Base-by-base conservation (phyloP, 345 rosid species). In the Kandelia obovata region DNA sequence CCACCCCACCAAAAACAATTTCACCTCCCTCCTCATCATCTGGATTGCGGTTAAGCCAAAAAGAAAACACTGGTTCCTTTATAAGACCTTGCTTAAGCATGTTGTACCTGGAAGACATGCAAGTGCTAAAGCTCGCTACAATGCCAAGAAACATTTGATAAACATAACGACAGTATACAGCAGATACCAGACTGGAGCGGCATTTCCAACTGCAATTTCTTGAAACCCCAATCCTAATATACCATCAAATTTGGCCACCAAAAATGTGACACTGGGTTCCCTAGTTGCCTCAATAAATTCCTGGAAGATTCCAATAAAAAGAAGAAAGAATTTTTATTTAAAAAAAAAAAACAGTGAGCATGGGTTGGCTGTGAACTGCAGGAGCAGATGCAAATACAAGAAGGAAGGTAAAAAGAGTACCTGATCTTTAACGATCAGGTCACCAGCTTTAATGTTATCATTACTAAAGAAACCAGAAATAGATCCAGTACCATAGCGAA, bases 151-250 rank as follows among this genome's bases (percentile, higher is more conserved):
- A 10, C 8, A 2, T 19, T 57, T 31, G 13, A 19, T 9, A 65
- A 25, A n/a, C 7, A 3, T 19, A 10, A 49, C 0, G 6, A 23
- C 4, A 60, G 37, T 11, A 35, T 8, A 51, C 16, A 34, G 31
- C n/a, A 37, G 21, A 62, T 67, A 77, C 80, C 80, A 77, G 66
- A 77, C 74, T 4, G 80, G 80, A 35, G 49, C 53, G 64, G 77
- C 71, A 30, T 65, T 62, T 68, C 77, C 77, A 31, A 77, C 73
- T 6, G 80, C 53, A 59, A 77, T 77, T 68, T 77, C 80, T 53
- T 68, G 61, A 69, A 77, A 77, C 23, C 80, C 80, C 68, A 77
- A 73, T 62, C 80, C 80, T 32, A 77, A 52, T 34, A 77, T 64
- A 5, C 77, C 80, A 64, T 77, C 80, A 68, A 77, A 77, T 30